A percentile compares a stretch with the other conserved stretches of the same genome.
Evolutionary conservation across 306 rosid species (phyloP).

Genomic region (Dryas octopetala): DNA sequence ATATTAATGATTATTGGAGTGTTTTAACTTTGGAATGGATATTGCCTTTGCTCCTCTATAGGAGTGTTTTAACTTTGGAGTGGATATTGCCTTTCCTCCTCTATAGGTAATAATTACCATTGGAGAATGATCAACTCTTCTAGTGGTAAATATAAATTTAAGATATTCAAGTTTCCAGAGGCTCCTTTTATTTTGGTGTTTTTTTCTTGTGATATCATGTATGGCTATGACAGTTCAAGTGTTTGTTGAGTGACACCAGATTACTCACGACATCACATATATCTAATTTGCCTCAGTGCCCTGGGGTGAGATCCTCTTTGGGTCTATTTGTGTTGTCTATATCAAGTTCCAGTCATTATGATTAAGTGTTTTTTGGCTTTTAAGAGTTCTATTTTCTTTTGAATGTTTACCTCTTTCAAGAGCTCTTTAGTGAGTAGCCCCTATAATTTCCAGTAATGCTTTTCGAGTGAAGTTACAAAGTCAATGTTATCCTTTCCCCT

Average conservation of each 20-base stretch:
- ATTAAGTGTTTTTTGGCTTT: neutral
- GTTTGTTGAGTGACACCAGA: neutral
- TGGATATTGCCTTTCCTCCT: constrained; percentile 30
- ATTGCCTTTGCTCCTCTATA: constrained; percentile 31
- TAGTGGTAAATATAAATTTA: constrained; percentile 23
- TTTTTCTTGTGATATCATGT: constrained; percentile 12
- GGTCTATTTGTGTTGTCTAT: neutral
- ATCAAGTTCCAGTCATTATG: neutral
- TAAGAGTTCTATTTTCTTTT: neutral
- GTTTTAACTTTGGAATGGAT: constrained; percentile 35
- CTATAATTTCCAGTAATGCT: neutral
- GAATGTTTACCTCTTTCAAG: neutral
- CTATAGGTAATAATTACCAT: constrained; percentile 26
- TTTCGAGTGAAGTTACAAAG: neutral
- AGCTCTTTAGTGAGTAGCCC: neutral
- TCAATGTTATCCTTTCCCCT: no score
- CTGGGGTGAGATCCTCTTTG: neutral
- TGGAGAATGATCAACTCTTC: constrained; percentile 29
- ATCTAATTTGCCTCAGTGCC: neutral
- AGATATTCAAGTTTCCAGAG: constrained; percentile 10
- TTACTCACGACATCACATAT: constrained; percentile 6
- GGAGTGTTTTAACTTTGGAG: constrained; percentile 38
- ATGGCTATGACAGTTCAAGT: constrained; percentile 7
- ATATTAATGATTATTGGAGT: constrained; percentile 30
- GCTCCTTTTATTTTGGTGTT: constrained; percentile 1